Conservation (phyloP, 352 stramenopile species). For the Phytophthora vignae region DNA sequence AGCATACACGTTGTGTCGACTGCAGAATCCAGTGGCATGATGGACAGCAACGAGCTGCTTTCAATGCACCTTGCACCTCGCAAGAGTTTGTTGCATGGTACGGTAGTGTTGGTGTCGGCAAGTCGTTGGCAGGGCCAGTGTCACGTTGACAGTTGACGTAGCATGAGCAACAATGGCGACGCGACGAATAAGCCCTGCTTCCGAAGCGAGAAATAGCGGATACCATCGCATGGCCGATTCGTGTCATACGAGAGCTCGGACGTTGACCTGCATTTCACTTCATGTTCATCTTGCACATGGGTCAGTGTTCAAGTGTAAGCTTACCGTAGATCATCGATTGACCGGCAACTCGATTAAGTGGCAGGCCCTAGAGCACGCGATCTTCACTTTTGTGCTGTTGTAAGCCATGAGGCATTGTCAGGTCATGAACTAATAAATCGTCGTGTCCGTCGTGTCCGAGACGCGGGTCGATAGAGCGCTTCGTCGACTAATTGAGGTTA, state of each 20-base stretch:
- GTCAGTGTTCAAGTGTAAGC: too few relatives aligned
- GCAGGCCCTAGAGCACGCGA: not conserved
- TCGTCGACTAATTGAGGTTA: conserved; percentile 13
- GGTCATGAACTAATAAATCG: conserved; percentile 19
- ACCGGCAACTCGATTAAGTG: not conserved
- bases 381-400: conserved; percentile 11
- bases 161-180: not conserved
- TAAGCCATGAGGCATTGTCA: conserved; percentile 11
- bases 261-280: too few relatives aligned
- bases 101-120: not conserved
- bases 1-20: too few relatives aligned
- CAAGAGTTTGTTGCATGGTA: too few relatives aligned
- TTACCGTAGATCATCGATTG: too few relatives aligned
- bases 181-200: not conserved
- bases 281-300: too few relatives aligned
- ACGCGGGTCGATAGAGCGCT: conserved; percentile 10
- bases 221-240: not conserved
- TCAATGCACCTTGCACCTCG: too few relatives aligned
- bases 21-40: too few relatives aligned
- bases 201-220: not conserved
- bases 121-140: not conserved
- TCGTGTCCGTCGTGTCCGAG: conserved; percentile 22
- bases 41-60: not conserved
- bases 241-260: not conserved
- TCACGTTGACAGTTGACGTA: not conserved